These are phyloP conservation scores for Crucibulum laeve DNA, from an alignment of 768 basidiomycete species.

Conservation along the genomic window DNA sequence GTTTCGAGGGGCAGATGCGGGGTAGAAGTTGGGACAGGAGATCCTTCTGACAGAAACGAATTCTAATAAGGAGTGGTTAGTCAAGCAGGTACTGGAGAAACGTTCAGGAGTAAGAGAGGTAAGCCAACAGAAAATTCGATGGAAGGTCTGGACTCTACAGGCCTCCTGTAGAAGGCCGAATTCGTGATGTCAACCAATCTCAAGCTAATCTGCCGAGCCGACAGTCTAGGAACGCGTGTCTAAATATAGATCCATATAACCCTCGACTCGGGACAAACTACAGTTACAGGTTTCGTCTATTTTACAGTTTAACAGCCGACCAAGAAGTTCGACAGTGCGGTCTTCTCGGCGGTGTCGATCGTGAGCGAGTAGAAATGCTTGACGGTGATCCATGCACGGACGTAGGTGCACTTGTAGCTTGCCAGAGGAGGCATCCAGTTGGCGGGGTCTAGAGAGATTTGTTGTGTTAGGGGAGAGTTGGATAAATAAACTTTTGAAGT, in stretches of 20 bases:
- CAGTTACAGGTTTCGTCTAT: not conserved
- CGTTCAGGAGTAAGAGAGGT: not conserved
- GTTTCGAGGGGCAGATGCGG: too few relatives aligned
- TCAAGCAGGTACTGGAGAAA: not conserved
- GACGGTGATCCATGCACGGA: conserved; percentile 48
- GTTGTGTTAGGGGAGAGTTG: not conserved
- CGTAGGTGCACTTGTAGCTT: conserved; percentile 48
- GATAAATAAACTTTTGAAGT: conserved; percentile 1
- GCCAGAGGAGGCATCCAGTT: conserved; percentile 47
- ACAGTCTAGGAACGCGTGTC: too few relatives aligned
- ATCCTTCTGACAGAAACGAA: not conserved
- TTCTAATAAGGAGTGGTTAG: not conserved
- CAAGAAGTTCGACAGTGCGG: conserved; percentile 36
- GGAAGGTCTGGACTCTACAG: too few relatives aligned
- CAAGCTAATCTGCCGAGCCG: too few relatives aligned
- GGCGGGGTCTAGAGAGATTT: conserved; percentile 33
- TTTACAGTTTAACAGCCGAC: conserved; percentile 23
- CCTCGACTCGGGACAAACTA: not conserved
- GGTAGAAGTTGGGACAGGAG: too few relatives aligned
- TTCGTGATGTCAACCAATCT: too few relatives aligned
- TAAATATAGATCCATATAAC: not conserved
- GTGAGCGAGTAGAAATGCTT: conserved; percentile 47
- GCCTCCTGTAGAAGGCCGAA: too few relatives aligned
- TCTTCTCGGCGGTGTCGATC: conserved; percentile 47
- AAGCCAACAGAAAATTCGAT: not conserved